These are phyloP conservation scores for Lepidium aucheri DNA, from an alignment of 345 rosid species.

Conservation along the genomic window DNA sequence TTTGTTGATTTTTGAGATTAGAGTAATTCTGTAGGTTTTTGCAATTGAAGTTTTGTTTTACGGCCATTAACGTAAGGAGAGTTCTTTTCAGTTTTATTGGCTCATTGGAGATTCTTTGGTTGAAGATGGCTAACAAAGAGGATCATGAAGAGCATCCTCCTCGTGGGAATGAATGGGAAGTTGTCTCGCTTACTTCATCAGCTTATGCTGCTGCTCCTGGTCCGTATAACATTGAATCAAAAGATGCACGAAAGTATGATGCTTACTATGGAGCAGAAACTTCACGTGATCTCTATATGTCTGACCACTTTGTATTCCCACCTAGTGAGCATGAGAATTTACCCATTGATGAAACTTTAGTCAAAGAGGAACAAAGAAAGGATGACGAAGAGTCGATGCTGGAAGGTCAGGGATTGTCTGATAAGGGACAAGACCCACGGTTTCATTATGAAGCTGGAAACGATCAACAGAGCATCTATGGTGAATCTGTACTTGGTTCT, in stretches of 20 bases:
- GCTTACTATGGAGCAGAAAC: slow-evolving; percentile 39
- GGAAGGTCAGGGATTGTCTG: slow-evolving; percentile 41
- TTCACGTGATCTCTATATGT: slow-evolving; percentile 63
- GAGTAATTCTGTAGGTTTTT: not conserved
- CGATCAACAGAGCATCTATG: slow-evolving; percentile 44
- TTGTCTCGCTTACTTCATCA: slow-evolving; percentile 87
- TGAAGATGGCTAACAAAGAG: slow-evolving; percentile 51
- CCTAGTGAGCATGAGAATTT: slow-evolving; percentile 64
- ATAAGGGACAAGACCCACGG: slow-evolving; percentile 35
- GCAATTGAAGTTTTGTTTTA: not conserved
- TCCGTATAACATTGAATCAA: too few relatives aligned
- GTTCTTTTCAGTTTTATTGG: not conserved
- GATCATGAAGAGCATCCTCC: slow-evolving; percentile 33
- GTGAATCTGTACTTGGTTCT: slow-evolving; percentile 28
- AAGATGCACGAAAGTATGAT: slow-evolving; percentile 33
- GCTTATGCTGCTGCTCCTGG: slow-evolving; percentile 90
- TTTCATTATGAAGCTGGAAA: slow-evolving; percentile 35
- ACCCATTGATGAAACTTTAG: slow-evolving; percentile 36
- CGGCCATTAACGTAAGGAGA: not conserved
- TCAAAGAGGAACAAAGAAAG: slow-evolving; percentile 35
- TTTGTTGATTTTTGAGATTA: not conserved
- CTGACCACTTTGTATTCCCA: slow-evolving; percentile 71
- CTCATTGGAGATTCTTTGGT: not conserved
- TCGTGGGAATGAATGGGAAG: slow-evolving; percentile 90
- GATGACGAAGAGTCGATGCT: slow-evolving; percentile 39